phyloP scores from a whole-genome alignment of 805 yeast species.

The Saccharomycopsis sp. region DNA sequence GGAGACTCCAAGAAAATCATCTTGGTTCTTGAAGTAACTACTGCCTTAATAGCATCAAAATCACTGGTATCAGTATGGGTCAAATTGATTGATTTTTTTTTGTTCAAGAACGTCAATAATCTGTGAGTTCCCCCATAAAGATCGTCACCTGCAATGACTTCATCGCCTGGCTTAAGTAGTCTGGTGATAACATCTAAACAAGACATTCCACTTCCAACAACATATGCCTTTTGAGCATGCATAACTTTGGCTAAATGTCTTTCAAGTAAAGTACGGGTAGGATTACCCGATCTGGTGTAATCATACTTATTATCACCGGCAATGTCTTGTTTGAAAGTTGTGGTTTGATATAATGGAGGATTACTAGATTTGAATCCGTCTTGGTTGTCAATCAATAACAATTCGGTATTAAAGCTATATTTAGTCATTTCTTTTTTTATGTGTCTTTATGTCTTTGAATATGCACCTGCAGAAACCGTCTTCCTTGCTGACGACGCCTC shows the following conservation, averaged over 20 bases:
- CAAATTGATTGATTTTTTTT: conserved; percentile 58
- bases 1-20: conserved; percentile 87
- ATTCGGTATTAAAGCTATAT: conserved; percentile 60
- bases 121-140: conserved; percentile 93
- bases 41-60: conserved; percentile 50
- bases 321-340: conserved; percentile 84
- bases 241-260: conserved; percentile 71
- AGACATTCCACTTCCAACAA: conserved; percentile 90
- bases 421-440: conserved; percentile 21
- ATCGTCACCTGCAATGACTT: conserved; percentile 91
- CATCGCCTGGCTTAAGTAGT: conserved; percentile 72
- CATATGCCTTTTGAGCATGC: conserved; percentile 70
- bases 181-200: conserved; percentile 81
- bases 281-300: conserved; percentile 90
- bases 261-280: conserved; percentile 79
- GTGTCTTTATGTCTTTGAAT: no score
- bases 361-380: conserved; percentile 78
- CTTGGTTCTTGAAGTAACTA: conserved; percentile 51
- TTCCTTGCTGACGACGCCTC: neutral
- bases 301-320: conserved; percentile 73
- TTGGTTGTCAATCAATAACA: conserved; percentile 51
- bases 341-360: conserved; percentile 86
- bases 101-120: conserved; percentile 63
- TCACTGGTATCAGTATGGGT: conserved; percentile 79
- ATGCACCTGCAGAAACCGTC: neutral